Conservation (phyloP, 1,284 basidiomycete genomes). For the Pholiota adiposa region DNA sequence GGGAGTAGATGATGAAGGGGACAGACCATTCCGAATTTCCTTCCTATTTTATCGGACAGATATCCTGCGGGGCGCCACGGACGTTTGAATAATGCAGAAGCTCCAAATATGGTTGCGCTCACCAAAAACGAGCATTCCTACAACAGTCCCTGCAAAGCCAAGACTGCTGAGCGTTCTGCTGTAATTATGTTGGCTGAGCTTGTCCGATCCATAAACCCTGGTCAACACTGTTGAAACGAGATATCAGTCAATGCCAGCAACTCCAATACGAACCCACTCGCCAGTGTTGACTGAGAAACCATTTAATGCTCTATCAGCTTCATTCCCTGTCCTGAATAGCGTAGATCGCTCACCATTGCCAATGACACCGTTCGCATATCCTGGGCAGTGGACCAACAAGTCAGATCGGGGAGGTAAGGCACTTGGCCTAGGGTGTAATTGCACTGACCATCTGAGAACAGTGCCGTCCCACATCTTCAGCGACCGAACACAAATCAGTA, state of each 20-base stretch:
- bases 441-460: slow-evolving; percentile 82
- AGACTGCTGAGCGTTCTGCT: slow-evolving; percentile 68
- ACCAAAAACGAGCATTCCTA: slow-evolving; percentile 82
- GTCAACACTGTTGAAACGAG: slow-evolving; percentile 53
- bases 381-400: slow-evolving; percentile 37
- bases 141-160: slow-evolving; percentile 81
- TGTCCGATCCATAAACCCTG: slow-evolving; percentile 63
- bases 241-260: background rate
- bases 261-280: slow-evolving; percentile 32
- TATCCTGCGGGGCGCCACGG: slow-evolving; percentile 43
- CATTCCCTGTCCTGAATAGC: background rate
- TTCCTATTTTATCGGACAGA: slow-evolving; percentile 84
- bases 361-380: slow-evolving; percentile 84
- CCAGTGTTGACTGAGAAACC: slow-evolving; percentile 61
- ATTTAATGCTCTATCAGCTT: background rate
- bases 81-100: background rate
- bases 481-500: slow-evolving; percentile 8
- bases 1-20: background rate
- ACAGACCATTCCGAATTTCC: slow-evolving; percentile 86
- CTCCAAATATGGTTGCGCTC: slow-evolving; percentile 4
- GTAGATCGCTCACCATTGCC: slow-evolving; percentile 60
- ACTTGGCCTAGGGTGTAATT: background rate
- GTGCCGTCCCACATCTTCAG: slow-evolving; percentile 77
- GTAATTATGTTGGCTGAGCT: slow-evolving; percentile 55
- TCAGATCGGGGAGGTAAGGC: slow-evolving; percentile 7